Conservation (phyloP, 2,329 filamentous ascomycete species). For the Raffaelea ambrosiae region DNA sequence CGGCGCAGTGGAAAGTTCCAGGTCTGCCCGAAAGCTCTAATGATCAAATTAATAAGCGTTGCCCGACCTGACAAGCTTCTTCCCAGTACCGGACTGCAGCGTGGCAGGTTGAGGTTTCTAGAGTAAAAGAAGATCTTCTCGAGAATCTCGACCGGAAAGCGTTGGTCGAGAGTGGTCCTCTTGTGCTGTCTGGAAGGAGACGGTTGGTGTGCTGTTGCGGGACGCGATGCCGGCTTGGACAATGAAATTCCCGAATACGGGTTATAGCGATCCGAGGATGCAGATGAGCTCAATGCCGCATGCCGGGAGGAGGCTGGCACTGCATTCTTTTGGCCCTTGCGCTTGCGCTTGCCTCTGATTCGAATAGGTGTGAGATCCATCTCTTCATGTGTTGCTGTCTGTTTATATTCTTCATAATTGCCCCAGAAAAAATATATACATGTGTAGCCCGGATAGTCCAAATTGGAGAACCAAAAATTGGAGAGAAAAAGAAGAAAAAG, state of each 20-base stretch:
- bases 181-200: slow-evolving; percentile 18
- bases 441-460: no score
- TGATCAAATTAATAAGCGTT: slow-evolving; percentile 24
- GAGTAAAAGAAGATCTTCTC: slow-evolving; percentile 44
- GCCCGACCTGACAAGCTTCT: slow-evolving; percentile 31
- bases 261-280: no score
- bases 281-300: no score
- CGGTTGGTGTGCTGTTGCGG: no score
- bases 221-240: no score
- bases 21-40: slow-evolving; percentile 28
- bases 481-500: no score
- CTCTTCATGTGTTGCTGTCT: slow-evolving; percentile 13
- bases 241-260: no score
- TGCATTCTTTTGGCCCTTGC: no score
- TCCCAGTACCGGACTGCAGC: slow-evolving; percentile 34
- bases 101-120: slow-evolving; percentile 37
- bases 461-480: no score
- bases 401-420: no score
- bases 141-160: slow-evolving; percentile 43
- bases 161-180: slow-evolving; percentile 15
- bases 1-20: no score
- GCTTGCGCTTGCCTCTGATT: neutral
- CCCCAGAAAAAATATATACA: no score
- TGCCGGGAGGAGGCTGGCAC: neutral
- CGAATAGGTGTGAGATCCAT: neutral